Conservation (phyloP, 495 filamentous ascomycete species). For the Xylaria flabelliformis region DNA sequence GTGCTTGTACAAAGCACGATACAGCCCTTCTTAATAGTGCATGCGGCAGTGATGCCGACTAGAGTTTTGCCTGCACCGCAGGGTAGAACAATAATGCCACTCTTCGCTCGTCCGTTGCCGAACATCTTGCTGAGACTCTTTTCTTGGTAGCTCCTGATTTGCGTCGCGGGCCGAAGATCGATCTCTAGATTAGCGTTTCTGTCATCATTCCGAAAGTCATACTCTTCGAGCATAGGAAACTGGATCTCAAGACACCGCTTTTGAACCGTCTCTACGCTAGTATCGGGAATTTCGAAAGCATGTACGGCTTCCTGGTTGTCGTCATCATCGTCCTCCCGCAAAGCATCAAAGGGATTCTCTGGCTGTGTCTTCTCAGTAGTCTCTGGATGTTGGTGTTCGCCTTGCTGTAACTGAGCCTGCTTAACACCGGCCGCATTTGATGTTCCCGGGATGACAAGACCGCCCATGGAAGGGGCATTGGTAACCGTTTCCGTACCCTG, state of each 20-base stretch:
- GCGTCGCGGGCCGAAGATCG: slow-evolving; percentile 81
- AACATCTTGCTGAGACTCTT: slow-evolving; percentile 99
- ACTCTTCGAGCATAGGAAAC: slow-evolving; percentile 91
- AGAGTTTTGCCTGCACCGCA: slow-evolving; percentile 98
- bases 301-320: slow-evolving; percentile 89
- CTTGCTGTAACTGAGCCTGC: slow-evolving; percentile 59
- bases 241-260: slow-evolving; percentile 87
- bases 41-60: slow-evolving; percentile 95
- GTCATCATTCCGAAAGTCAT: slow-evolving; percentile 95
- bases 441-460: slow-evolving; percentile 91
- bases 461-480: slow-evolving; percentile 87
- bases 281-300: slow-evolving; percentile 87
- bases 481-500: slow-evolving; percentile 70
- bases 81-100: slow-evolving; percentile 95
- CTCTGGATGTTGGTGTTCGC: slow-evolving; percentile 36
- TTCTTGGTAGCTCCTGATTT: slow-evolving; percentile 93
- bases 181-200: slow-evolving; percentile 91
- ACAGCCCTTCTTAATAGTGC: slow-evolving; percentile 94
- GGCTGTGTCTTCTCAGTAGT: slow-evolving; percentile 42
- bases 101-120: slow-evolving; percentile 94
- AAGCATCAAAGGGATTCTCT: slow-evolving; percentile 58
- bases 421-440: slow-evolving; percentile 87
- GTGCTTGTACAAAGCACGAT: slow-evolving; percentile 95
- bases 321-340: slow-evolving; percentile 86
- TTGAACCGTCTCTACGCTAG: slow-evolving; percentile 81